These are phyloP conservation scores for Arthroderma sp. DNA, from an alignment of 2,329 filamentous ascomycete species.

Conservation along the genomic window DNA sequence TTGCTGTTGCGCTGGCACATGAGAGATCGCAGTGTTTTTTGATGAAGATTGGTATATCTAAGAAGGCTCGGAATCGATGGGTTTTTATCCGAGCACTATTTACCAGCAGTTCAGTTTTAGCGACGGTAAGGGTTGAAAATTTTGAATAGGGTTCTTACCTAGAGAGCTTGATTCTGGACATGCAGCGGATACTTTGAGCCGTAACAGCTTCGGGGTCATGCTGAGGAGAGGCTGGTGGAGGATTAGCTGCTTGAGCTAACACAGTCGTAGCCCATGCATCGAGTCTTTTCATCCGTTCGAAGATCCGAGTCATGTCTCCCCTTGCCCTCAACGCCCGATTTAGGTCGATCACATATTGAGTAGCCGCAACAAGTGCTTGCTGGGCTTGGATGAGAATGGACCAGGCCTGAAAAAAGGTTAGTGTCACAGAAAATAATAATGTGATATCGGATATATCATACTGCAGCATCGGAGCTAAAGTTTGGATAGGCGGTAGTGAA, in stretches of 20 bases:
- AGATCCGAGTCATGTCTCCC: conserved; percentile 25
- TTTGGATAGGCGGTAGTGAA: conserved; percentile 31
- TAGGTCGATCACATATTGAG: conserved; percentile 29
- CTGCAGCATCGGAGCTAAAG: conserved; percentile 29
- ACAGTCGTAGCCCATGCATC: conserved; percentile 28
- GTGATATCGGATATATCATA: conserved; percentile 10
- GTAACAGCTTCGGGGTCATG: conserved; percentile 24
- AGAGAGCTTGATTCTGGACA: conserved; percentile 32
- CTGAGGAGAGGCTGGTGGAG: conserved; percentile 14
- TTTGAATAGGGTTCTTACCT: conserved; percentile 19
- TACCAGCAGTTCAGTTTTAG: not conserved
- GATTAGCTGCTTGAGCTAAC: conserved; percentile 21
- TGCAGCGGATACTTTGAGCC: conserved; percentile 27
- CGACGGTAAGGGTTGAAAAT: not conserved
- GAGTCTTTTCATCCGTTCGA: conserved; percentile 30
- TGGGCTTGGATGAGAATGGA: conserved; percentile 30
- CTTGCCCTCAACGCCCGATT: conserved; percentile 26
- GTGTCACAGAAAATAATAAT: conserved; percentile 1
- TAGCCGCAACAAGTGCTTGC: conserved; percentile 29
- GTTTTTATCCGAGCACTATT: conserved; percentile 33
- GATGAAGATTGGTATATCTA: conserved; percentile 33
- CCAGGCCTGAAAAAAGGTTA: conserved; percentile 26
- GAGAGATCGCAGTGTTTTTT: conserved; percentile 32
- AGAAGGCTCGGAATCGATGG: conserved; percentile 35
- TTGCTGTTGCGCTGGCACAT: conserved; percentile 5